These are phyloP conservation scores for Xylariaceae sp. DNA, from an alignment of 2,329 filamentous ascomycete species.

Conservation along the genomic window DNA sequence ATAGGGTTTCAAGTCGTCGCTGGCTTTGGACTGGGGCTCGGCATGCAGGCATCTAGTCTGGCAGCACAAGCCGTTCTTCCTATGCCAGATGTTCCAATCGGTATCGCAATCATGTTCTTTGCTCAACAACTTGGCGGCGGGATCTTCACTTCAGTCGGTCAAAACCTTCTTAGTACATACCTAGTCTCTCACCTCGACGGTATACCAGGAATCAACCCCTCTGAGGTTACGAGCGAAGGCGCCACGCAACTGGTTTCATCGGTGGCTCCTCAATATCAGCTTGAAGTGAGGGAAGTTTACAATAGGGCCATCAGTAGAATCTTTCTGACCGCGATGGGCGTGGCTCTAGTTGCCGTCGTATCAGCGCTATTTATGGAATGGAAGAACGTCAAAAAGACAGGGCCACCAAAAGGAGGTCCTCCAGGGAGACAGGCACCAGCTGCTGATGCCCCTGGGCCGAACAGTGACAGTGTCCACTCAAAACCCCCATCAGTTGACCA, in stretches of 20 bases:
- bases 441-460: background rate
- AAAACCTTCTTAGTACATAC: slow-evolving; percentile 37
- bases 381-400: slow-evolving; percentile 52
- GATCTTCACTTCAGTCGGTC: slow-evolving; percentile 43
- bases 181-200: slow-evolving; percentile 28
- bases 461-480: slow-evolving; percentile 1
- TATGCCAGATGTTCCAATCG: slow-evolving; percentile 41
- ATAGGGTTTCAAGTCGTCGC: slow-evolving; percentile 57
- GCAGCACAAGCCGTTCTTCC: slow-evolving; percentile 45
- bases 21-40: slow-evolving; percentile 56
- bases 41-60: slow-evolving; percentile 55
- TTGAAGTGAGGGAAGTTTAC: slow-evolving; percentile 51
- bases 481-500: slow-evolving; percentile 5
- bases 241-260: slow-evolving; percentile 49
- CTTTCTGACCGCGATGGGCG: slow-evolving; percentile 53
- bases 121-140: slow-evolving; percentile 44
- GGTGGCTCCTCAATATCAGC: slow-evolving; percentile 42
- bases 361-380: slow-evolving; percentile 54
- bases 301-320: slow-evolving; percentile 50
- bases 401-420: slow-evolving; percentile 11
- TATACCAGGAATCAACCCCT: slow-evolving; percentile 33
- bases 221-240: slow-evolving; percentile 34
- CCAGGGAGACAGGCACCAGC: slow-evolving; percentile 3
- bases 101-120: slow-evolving; percentile 43
- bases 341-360: slow-evolving; percentile 45